Base-by-base conservation (phyloP, 176 grass and related monocot genomes). In the Oryza glaberrima region DNA sequence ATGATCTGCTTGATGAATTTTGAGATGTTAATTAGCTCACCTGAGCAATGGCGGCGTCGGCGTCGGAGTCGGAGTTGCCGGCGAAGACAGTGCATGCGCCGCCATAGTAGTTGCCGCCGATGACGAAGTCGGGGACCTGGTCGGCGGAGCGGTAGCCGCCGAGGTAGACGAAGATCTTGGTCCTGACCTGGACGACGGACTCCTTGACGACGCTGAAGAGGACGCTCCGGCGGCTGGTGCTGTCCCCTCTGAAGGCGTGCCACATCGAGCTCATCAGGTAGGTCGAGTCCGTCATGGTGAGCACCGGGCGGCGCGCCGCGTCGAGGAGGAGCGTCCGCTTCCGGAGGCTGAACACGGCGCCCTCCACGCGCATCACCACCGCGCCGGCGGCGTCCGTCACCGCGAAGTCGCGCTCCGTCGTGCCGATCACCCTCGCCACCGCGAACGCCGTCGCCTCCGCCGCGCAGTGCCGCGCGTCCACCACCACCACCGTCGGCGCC, bases 161-260 rank as follows among this genome's bases (percentile, higher is more conserved):
- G 25, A 92, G 70, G 75, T 92, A 92, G 13, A 95, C 63, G 49
- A 78, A 38, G 56, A 92, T 61, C 80, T 78, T 82, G 28, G 88
- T 85, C 74, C 72, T 87, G 30, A 78, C 11, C 71, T 85, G 88
- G 48, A 90, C 26, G 15, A 73, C 3, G 0, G 56, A 80, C 5
- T 89, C 49, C 19, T 67, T 90, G 23, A 77, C 92, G 0, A 77
- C 88, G 73, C 52, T 72, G 82, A 88, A 93, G 30, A 96, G 56
- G n/a, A 90, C 19, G 22, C 83, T 64, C 58, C 81, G 84, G 13
- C 60, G 2, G 6, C 81, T 46, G 11, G 78, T 80, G 89, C 87
- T 91, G 54, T 93, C 86, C 4, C 86, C 94, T 9, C 84, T 77
- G 63, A 67, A 93, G 11, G 87, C 91, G 70, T 77, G 47, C 86